These are phyloP conservation scores for Zygnema circumcarinatum DNA, from an alignment of 139 green algal genomes.

Conservation along the genomic window DNA sequence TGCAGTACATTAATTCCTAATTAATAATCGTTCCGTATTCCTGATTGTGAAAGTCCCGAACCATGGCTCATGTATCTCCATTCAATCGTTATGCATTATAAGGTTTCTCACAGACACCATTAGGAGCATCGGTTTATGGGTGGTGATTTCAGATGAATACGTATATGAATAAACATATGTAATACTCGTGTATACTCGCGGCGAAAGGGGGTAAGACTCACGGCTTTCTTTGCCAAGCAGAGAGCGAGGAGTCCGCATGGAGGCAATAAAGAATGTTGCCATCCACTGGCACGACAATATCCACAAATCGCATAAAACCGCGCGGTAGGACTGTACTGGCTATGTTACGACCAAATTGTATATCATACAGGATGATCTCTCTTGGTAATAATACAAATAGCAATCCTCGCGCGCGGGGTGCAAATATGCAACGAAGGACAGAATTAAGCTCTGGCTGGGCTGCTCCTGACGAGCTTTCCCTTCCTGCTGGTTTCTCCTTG, in stretches of 20 bases:
- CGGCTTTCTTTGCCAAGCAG: conserved; percentile 33
- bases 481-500: background rate
- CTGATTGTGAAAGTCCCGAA: too few species aligned
- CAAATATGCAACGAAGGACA: conserved; percentile 6
- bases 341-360: conserved; percentile 34
- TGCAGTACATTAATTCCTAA: too few species aligned
- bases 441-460: background rate
- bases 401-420: conserved; percentile 24
- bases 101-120: too few species aligned
- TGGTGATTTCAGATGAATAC: too few species aligned
- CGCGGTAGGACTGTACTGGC: conserved; percentile 26
- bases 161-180: too few species aligned
- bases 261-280: conserved; percentile 44
- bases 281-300: conserved; percentile 11
- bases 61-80: too few species aligned
- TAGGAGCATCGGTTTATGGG: too few species aligned
- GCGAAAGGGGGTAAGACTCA: conserved; percentile 29
- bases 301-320: background rate
- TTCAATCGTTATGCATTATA: too few species aligned
- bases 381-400: conserved; percentile 42
- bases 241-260: conserved; percentile 50
- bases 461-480: background rate
- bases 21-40: too few species aligned
- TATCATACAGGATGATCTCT: conserved; percentile 42
- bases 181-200: too few species aligned